phyloP scores from a whole-genome alignment of 1,139 yeast genomes.

The Citeromyces hawaiiensis region DNA sequence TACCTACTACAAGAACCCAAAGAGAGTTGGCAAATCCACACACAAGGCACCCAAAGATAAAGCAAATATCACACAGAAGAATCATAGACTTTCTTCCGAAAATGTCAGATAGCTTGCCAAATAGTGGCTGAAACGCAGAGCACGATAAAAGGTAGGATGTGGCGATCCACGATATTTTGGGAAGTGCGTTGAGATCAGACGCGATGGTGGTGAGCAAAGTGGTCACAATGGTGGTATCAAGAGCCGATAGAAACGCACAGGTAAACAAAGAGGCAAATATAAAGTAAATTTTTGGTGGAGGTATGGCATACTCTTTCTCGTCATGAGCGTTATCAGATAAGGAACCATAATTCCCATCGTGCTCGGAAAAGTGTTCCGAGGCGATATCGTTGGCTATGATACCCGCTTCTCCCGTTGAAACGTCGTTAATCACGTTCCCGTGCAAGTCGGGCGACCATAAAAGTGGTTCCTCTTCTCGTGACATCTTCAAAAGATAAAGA shows the following conservation, averaged over 20 bases:
- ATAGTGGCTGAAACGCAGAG: constrained; percentile 62
- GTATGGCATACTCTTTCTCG: constrained; percentile 14
- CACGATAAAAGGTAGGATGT: constrained; percentile 47
- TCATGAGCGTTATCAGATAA: constrained; percentile 2
- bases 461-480: too few relatives aligned
- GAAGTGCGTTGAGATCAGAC: constrained; percentile 41
- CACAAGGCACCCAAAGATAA: constrained; percentile 40
- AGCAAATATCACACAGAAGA: constrained; percentile 31
- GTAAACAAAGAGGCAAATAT: constrained; percentile 14
- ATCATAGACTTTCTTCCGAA: constrained; percentile 59
- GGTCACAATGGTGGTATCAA: constrained; percentile 56
- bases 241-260: constrained; percentile 33
- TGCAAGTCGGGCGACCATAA: neutral
- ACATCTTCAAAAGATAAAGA: too few relatives aligned
- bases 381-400: constrained; percentile 18
- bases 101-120: constrained; percentile 77
- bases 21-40: constrained; percentile 33
- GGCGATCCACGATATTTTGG: constrained; percentile 45
- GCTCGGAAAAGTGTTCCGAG: constrained; percentile 4
- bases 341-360: constrained; percentile 1
- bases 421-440: constrained; percentile 8
- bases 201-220: constrained; percentile 52
- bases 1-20: constrained; percentile 37
- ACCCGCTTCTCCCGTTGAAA: constrained; percentile 31
- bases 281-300: constrained; percentile 12